Evolutionary conservation across 1,139 yeast species (phyloP).

Genomic region (Protomyces pachydermus): DNA sequence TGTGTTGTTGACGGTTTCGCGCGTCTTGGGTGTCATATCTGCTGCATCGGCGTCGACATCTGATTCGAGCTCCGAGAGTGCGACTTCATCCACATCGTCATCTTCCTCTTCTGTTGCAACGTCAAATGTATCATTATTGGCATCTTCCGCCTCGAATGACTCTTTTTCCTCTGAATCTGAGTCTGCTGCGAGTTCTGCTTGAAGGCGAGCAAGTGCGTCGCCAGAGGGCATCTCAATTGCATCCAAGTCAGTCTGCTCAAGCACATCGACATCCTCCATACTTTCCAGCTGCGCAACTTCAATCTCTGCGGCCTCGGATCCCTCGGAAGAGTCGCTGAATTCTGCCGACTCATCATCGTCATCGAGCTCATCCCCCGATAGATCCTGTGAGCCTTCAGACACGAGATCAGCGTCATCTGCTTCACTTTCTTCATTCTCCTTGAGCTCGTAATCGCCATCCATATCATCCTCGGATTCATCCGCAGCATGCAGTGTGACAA

Average conservation of each 20-base stretch:
- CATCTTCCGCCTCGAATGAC: constrained; percentile 19
- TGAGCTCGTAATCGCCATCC: constrained; percentile 32
- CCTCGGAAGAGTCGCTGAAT: constrained; percentile 16
- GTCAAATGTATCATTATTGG: constrained; percentile 26
- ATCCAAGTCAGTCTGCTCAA: constrained; percentile 18
- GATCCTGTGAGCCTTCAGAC: constrained; percentile 35
- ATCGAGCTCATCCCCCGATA: constrained; percentile 18
- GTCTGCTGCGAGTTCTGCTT: constrained; percentile 27
- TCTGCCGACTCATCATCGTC: constrained; percentile 3
- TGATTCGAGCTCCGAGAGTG: constrained; percentile 39
- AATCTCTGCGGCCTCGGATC: constrained; percentile 22
- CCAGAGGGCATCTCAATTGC: constrained; percentile 14
- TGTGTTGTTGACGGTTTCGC: constrained; percentile 56
- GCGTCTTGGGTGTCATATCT: constrained; percentile 83
- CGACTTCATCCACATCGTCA: constrained; percentile 36
- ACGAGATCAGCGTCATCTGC: constrained; percentile 32
- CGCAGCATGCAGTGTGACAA: constrained; percentile 20
- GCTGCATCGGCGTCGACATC: constrained; percentile 58
- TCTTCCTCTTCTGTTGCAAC: constrained; percentile 35
- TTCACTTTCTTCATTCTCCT: constrained; percentile 17
- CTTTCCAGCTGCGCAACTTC: constrained; percentile 14
- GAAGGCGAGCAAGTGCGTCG: constrained; percentile 8
- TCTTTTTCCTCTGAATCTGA: constrained; percentile 35
- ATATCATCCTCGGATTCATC: constrained; percentile 31
- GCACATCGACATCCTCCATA: constrained; percentile 20